Evolutionary conservation across 2,329 filamentous ascomycete species (phyloP).

Genomic region (Alternaria solani): DNA sequence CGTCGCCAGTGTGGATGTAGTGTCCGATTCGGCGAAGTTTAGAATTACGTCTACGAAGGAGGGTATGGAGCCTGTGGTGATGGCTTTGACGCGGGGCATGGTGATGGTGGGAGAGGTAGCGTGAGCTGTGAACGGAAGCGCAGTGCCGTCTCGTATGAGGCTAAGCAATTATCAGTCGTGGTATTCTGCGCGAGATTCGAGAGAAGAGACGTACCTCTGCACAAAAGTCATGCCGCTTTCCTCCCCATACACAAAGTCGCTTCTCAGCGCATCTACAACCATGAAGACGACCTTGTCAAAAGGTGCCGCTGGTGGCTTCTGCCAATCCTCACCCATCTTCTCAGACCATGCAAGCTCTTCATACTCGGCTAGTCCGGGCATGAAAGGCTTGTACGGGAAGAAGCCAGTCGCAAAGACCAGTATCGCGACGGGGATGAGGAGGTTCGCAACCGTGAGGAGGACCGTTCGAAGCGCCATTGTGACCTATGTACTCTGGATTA

Average conservation of each 20-base stretch:
- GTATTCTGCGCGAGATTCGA: not conserved
- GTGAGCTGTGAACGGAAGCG: constrained; percentile 93
- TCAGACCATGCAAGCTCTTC: constrained; percentile 62
- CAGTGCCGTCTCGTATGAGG: constrained; percentile 81
- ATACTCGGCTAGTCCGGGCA: constrained; percentile 82
- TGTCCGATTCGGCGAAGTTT: constrained; percentile 95
- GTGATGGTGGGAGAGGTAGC: constrained; percentile 97
- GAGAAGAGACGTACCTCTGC: constrained; percentile 69
- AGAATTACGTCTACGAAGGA: constrained; percentile 97
- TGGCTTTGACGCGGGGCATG: constrained; percentile 96
- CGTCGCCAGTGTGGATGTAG: constrained; percentile 81
- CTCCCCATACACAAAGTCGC: constrained; percentile 90
- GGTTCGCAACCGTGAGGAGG: constrained; percentile 72
- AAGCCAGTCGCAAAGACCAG: constrained; percentile 84
- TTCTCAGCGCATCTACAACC: constrained; percentile 90
- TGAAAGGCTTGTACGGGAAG: constrained; percentile 95
- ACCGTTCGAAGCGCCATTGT: constrained; percentile 39
- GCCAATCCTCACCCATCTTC: constrained; percentile 32
- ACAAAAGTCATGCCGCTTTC: constrained; percentile 86
- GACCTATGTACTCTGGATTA: constrained; percentile 4
- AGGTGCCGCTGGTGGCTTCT: constrained; percentile 66
- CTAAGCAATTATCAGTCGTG: constrained; percentile 55
- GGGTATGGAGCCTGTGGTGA: constrained; percentile 97
- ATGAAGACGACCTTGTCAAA: constrained; percentile 96
- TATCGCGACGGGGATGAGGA: constrained; percentile 75